A percentile compares a stretch with the other conserved stretches of the same genome.
Conservation (phyloP, 495 filamentous ascomycete genomes). For the Neurospora discreta region DNA sequence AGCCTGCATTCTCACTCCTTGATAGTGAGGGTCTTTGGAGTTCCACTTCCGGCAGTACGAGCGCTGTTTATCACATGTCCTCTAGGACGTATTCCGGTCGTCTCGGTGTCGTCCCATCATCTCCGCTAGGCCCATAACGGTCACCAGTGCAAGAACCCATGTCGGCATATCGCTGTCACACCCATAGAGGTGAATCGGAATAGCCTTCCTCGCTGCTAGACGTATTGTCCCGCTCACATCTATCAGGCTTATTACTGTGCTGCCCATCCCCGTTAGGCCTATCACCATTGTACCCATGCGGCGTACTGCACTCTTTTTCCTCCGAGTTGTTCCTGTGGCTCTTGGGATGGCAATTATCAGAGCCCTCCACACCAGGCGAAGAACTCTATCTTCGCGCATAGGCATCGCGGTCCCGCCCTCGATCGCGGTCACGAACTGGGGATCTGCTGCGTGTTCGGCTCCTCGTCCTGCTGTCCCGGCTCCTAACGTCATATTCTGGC, state of each 20-base stretch:
- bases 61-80: too few relatives aligned
- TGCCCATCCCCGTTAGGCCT: background rate
- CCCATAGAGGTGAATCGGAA: background rate
- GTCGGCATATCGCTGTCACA: background rate
- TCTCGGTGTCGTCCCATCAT: too few relatives aligned
- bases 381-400: slow-evolving; percentile 28
- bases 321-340: background rate
- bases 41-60: background rate
- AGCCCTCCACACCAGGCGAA: background rate
- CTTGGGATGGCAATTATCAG: background rate
- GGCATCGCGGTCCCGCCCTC: slow-evolving; percentile 33
- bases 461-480: slow-evolving; percentile 32
- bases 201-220: background rate
- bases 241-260: background rate
- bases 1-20: background rate
- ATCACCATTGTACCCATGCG: background rate
- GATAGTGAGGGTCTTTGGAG: background rate
- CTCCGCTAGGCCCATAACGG: background rate
- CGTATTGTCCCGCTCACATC: background rate
- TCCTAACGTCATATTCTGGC: slow-evolving; percentile 37
- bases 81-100: too few relatives aligned
- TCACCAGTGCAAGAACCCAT: background rate
- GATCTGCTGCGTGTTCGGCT: slow-evolving; percentile 35
- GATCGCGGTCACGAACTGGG: slow-evolving; percentile 27
- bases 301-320: background rate